A percentile compares a stretch with the other conserved stretches of the same genome.
Conservation (phyloP, 192 early-diverging fungal species). For the Entomortierella chlamydospora region DNA sequence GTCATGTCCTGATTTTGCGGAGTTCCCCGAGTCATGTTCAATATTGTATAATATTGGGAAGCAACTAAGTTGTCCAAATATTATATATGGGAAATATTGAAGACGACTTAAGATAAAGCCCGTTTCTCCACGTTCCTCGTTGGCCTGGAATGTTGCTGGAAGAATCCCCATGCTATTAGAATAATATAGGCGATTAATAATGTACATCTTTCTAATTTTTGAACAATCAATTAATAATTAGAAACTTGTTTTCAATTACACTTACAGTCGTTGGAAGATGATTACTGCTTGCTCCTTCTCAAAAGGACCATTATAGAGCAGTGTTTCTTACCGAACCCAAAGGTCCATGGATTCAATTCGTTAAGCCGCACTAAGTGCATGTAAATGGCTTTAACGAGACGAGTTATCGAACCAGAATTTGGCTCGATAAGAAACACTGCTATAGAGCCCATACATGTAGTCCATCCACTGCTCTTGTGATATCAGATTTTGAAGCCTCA, state of each 20-base stretch:
- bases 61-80: not conserved
- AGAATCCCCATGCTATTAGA: not conserved
- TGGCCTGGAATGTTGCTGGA: not conserved
- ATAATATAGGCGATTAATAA: not conserved
- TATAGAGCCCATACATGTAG: slow-evolving; percentile 3
- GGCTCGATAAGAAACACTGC: no score
- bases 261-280: slow-evolving; percentile 2
- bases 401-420: no score
- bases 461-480: slow-evolving; percentile 1
- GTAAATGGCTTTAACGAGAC: no score
- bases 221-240: not conserved
- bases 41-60: slow-evolving; percentile 3
- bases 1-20: slow-evolving; percentile 1
- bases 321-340: no score
- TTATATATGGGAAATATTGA: not conserved
- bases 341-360: no score
- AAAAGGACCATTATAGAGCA: not conserved
- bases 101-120: slow-evolving; percentile 4
- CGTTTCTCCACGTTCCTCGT: slow-evolving; percentile 1
- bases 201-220: not conserved
- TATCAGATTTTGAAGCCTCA: not conserved
- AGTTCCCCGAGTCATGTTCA: slow-evolving; percentile 3
- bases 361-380: no score
- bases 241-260: not conserved
- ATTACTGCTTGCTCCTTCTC: slow-evolving; percentile 4